Conservation (phyloP, 352 stramenopile species). For the Pythium grandisporangium region DNA sequence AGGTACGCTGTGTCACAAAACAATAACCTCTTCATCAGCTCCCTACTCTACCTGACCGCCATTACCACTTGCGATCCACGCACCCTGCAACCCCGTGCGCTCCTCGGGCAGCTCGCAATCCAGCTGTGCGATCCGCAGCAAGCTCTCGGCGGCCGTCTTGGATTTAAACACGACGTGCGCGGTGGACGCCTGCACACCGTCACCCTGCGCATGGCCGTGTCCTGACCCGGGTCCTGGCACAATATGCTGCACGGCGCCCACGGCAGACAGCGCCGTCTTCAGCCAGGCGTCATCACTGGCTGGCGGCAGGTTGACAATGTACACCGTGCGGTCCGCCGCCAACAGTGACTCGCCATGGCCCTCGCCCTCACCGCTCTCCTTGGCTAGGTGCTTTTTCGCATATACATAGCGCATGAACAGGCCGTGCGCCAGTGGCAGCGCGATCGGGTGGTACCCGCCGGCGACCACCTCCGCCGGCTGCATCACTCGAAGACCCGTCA, state of each 20-base stretch:
- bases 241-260: constrained; percentile 61
- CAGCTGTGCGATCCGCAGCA: constrained; percentile 32
- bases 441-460: constrained; percentile 65
- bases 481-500: no score
- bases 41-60: background rate
- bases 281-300: constrained; percentile 44
- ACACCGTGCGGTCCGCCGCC: constrained; percentile 53
- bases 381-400: constrained; percentile 56
- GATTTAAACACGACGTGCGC: constrained; percentile 75
- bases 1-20: constrained; percentile 25
- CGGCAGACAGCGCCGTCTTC: constrained; percentile 26
- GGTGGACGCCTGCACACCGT: constrained; percentile 21
- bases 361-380: constrained; percentile 32
- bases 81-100: constrained; percentile 25
- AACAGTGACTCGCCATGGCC: constrained; percentile 28
- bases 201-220: constrained; percentile 9
- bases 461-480: constrained; percentile 24
- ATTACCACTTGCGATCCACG: background rate
- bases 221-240: constrained; percentile 10
- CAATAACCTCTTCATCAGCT: no score
- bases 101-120: constrained; percentile 17
- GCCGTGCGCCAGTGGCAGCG: constrained; percentile 51
- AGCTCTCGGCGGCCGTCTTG: constrained; percentile 37
- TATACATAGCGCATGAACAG: constrained; percentile 66
- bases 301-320: constrained; percentile 62